Base-by-base conservation (phyloP, 1,139 yeast species). In the Spathaspora sp. region DNA sequence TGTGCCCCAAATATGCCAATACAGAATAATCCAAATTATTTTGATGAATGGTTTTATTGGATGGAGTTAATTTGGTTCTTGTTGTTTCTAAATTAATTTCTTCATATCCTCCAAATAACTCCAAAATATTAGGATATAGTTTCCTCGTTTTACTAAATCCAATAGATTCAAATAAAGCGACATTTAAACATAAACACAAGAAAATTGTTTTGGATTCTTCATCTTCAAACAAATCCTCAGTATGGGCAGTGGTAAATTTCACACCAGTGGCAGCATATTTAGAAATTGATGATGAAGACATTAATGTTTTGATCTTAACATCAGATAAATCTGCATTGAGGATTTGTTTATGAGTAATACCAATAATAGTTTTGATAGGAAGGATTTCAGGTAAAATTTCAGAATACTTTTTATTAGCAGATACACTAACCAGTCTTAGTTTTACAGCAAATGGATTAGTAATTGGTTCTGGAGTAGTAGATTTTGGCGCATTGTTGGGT, bases 1-100 rank as follows among this genome's bases (percentile, higher is more conserved):
- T 70, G 51, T 71, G 70, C 1, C 79, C 79, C 39, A 72, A 60
- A 52, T 68, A 67, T 2, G 76, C 59, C 31, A 74, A 63, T 8
- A 70, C 68, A 4, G 70, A 59, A 51, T 74, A 74, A 52, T 74
- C 78, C 46, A 73, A 67, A 46, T 61, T 57, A 52, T 72, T 72
- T 45, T 64, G 64, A 51, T 73, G 75, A 15, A 63, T 57, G 27
- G 60, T 57, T 48, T 61, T 70, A 44, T 59, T 65, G 9, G 76
- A 70, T 18, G 67, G 65, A 1, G 78, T 73, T 37, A 68, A 55
- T 48, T 61, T 60, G 2, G 77, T 70, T 2, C 69, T 58, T 2
- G 74, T 72, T 34, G 60, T 63, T 34, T 62, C 62, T 49, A 72
- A 59, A 18, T 67, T 68, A 43, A 74, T 60, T 43, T 72, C 76